Base-by-base conservation (phyloP, 1,284 basidiomycete species). In the Taiwanofungus camphoratus region DNA sequence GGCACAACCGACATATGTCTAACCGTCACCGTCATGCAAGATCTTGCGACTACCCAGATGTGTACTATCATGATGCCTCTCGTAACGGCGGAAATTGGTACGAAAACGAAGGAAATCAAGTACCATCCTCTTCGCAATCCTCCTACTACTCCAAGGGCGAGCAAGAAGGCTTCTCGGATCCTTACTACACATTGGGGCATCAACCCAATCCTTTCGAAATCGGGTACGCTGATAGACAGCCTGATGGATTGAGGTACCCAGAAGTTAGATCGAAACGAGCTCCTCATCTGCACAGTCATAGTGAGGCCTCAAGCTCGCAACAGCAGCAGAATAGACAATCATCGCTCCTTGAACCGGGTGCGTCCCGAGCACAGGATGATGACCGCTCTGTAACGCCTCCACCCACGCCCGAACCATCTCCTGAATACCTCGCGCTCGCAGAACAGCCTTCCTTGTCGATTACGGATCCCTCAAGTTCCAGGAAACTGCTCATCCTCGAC, bases 401-500 rank as follows among this genome's bases (percentile, higher is more conserved):
- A 6, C 46, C 51, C 1, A 45, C 39, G 2, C 54, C 41, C 5
- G 29, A 42, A 12, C 64, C 65, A 2, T 60, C 64, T 1, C 51
- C 56, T 2, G 44, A 36, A 12, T 67, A 67, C 42, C 49, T 66
- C 41, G 45, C 52, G 3, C 39, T 60, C 18, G 40, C 62, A 11
- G 30, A 48, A 9, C 44, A 49, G 19, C 33, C 54, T 1, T 60
- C 64, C 5, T 34, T 46, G 12, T 44, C 50, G 0, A 46, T 76
- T 23, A 31, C 52, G 1, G 60, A 68, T 20, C 62, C 71, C 2
- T 32, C 63, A 0, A 48, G 53, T 1, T 57, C 64, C 2, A 73
- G 79, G 15, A 89, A 89, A 59, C 75, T 92, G 1, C 70, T 92
- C 38, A 71, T 92, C 3, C 74, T 92, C 6, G 90, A 92, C 59